Base-by-base conservation (phyloP, 148 eudicot genomes). In the Vaccinium myrtillus region DNA sequence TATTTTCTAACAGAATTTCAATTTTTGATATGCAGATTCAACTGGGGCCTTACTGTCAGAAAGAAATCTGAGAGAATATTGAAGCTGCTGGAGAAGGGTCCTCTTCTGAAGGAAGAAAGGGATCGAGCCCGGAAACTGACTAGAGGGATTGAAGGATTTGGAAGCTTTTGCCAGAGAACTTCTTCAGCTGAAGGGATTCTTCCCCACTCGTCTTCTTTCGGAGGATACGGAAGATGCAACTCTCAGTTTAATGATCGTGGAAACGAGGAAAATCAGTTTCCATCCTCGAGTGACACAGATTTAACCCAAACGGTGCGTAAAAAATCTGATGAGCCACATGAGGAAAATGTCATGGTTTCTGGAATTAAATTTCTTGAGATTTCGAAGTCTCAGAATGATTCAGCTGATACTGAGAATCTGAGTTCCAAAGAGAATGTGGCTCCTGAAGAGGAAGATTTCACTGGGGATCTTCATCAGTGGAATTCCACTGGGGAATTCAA, bases 121-220 rank as follows among this genome's bases (percentile, higher is more conserved):
- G 84, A 90, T 53, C 87, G 90, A 78, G 98, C 97, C 14, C 84
- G 99, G 84, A 94, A 92, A 50, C 74, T 95, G 36, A 89, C 91
- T 12, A 92, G 95, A 87, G 99, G 91, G 48, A 97, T 97, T 55
- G 82, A 94, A 91, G 99, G 99, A 23, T 97, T 97, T 73, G 99
- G 99, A 3, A 97, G 98, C 90, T 97, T 97, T 86, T 18, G 83
- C 83, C 87, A 63, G 10, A 87, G 88, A 56, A 85, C 63, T 82
- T 74, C 89, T 53, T 87, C 92, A 75, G 84, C 75, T 6, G 83
- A 88, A 79, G 87, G 59, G 63, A 69, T 89, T 85, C 87, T 83
- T 4, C 50, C 80, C 39, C 92, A 88, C 82, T 43, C 93, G 25
- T 49, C 86, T 23, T 15, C 39, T 18, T 73, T 18, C 5, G 82